Conservation (phyloP, 2,329 filamentous ascomycete species). For the Magnaporthiopsis incrustans region DNA sequence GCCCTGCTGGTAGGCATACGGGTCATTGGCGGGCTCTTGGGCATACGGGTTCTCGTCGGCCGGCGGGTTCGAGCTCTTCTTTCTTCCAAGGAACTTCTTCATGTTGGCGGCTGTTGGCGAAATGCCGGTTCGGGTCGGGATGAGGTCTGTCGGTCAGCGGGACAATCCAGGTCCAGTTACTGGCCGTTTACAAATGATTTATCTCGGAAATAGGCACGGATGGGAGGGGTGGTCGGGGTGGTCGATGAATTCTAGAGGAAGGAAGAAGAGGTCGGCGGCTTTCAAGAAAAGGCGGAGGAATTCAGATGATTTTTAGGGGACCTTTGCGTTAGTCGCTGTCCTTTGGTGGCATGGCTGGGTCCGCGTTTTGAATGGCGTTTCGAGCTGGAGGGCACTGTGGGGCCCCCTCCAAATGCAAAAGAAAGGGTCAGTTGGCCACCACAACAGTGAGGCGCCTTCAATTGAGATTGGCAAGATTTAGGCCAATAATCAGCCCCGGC, state of each 20-base stretch:
- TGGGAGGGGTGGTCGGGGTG: neutral
- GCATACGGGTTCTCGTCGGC: conserved; percentile 49
- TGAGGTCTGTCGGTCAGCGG: neutral
- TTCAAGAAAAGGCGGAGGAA: neutral
- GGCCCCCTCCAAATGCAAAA: neutral
- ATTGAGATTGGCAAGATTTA: neutral
- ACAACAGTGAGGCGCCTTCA: neutral
- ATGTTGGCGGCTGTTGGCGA: conserved; percentile 27
- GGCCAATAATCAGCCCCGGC: neutral
- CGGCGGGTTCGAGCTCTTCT: conserved; percentile 31
- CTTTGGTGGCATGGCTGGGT: neutral
- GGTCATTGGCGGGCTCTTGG: conserved; percentile 40
- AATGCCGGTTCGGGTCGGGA: neutral
- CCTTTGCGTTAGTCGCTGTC: neutral
- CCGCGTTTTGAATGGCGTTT: neutral
- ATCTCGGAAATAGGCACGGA: neutral
- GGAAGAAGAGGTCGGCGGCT: neutral
- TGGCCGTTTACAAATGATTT: neutral
- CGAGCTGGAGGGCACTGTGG: neutral
- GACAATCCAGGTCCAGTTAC: neutral
- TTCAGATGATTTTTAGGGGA: neutral
- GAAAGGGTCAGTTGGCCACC: neutral
- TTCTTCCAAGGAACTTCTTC: conserved; percentile 52
- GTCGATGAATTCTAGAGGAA: neutral
- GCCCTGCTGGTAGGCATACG: conserved; percentile 42